Evolutionary conservation across 495 filamentous ascomycete species (phyloP).

Genomic region (Penicillium argentinense): DNA sequence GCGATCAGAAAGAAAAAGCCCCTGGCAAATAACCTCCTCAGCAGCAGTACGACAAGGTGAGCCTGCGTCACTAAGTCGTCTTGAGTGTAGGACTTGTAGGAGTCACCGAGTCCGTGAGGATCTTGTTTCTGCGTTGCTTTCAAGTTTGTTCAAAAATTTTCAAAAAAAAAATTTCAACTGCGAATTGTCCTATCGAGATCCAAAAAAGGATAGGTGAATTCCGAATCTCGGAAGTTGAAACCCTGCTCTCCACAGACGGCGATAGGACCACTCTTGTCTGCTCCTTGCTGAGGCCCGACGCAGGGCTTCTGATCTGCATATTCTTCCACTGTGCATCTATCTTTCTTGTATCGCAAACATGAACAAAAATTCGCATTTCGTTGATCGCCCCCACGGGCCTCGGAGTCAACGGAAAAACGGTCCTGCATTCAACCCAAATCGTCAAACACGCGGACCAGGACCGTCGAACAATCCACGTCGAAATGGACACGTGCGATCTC

Average conservation of each 20-base stretch:
- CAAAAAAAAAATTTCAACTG: constrained; percentile 6
- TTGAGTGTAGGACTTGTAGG: constrained; percentile 18
- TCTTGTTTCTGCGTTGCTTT: constrained; percentile 9
- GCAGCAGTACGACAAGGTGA: constrained; percentile 4
- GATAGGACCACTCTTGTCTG: constrained; percentile 7
- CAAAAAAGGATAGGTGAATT: constrained; percentile 7
- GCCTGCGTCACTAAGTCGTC: constrained; percentile 5
- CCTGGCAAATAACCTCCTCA: background rate
- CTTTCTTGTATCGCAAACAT: too few relatives aligned
- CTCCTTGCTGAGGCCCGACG: background rate
- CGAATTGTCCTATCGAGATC: constrained; percentile 6
- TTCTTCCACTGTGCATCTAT: too few relatives aligned
- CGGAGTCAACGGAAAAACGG: constrained; percentile 1
- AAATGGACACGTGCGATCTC: background rate
- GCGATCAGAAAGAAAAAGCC: constrained; percentile 5
- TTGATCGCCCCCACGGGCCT: background rate
- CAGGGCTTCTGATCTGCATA: background rate
- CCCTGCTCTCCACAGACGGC: constrained; percentile 8
- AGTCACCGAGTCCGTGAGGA: constrained; percentile 8
- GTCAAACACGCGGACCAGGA: constrained; percentile 12
- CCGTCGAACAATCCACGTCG: constrained; percentile 1
- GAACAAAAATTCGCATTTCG: background rate
- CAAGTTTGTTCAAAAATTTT: constrained; percentile 6
- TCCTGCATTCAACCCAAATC: constrained; percentile 8
- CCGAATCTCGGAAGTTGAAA: constrained; percentile 20